phyloP scores from a whole-genome alignment of 1,284 basidiomycete genomes.

The Athelia psychrophila region DNA sequence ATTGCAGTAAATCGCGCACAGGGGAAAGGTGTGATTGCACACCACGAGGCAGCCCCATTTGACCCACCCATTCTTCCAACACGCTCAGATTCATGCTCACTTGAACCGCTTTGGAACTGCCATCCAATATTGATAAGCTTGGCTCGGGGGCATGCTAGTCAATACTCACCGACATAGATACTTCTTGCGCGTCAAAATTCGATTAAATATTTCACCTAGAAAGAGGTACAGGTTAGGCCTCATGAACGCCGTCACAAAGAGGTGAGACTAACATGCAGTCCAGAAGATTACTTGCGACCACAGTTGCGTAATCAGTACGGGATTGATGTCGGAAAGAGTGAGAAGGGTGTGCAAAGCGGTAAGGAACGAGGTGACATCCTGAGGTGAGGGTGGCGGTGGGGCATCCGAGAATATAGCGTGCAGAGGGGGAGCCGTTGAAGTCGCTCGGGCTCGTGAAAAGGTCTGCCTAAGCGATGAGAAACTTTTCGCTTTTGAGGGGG shows the following conservation, averaged over 20 bases:
- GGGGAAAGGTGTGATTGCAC: conserved; percentile 83
- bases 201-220: conserved; percentile 91
- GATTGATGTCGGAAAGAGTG: conserved; percentile 88
- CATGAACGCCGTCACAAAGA: background rate
- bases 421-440: conserved; percentile 42
- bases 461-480: conserved; percentile 61
- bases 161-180: conserved; percentile 80
- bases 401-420: conserved; percentile 52
- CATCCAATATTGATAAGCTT: background rate
- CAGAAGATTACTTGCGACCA: conserved; percentile 97
- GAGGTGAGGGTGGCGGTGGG: conserved; percentile 49
- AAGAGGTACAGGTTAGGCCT: conserved; percentile 12
- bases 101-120: conserved; percentile 82
- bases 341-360: conserved; percentile 88
- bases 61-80: conserved; percentile 91
- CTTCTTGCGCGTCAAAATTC: conserved; percentile 87
- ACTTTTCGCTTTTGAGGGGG: conserved; percentile 43
- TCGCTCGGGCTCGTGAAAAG: conserved; percentile 47
- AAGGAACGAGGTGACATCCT: conserved; percentile 77
- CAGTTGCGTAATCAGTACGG: conserved; percentile 84
- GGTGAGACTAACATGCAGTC: conserved; percentile 66
- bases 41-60: conserved; percentile 77
- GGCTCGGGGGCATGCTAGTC: conserved; percentile 4
- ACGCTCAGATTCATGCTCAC: conserved; percentile 86
- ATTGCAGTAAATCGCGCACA: conserved; percentile 81